phyloP scores from a whole-genome alignment of 2,329 filamentous ascomycete species.

The Myriosclerotinia duriaeana region DNA sequence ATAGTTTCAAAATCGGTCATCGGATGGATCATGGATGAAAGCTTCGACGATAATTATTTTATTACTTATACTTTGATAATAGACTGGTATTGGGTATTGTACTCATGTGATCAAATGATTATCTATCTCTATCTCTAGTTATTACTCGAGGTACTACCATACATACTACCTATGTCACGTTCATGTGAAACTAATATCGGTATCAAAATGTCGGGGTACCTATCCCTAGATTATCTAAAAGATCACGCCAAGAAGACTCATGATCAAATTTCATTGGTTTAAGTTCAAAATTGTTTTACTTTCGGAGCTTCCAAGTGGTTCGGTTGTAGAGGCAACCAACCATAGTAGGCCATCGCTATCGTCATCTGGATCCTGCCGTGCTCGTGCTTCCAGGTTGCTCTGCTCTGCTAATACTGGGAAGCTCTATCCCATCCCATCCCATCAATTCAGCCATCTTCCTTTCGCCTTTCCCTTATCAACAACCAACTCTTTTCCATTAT shows the following conservation, averaged over 20 bases:
- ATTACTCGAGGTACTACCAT: too few relatives aligned
- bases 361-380: constrained; percentile 21
- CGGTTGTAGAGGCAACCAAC: constrained; percentile 15
- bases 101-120: too few relatives aligned
- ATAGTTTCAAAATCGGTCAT: too few relatives aligned
- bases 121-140: too few relatives aligned
- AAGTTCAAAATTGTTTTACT: background rate
- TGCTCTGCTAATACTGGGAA: constrained; percentile 13
- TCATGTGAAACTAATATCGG: too few relatives aligned
- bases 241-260: background rate
- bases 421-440: constrained; percentile 2
- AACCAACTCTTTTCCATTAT: constrained; percentile 28
- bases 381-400: background rate
- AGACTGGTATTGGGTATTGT: too few relatives aligned
- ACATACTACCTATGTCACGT: too few relatives aligned
- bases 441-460: constrained; percentile 20
- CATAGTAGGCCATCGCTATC: constrained; percentile 17
- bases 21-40: too few relatives aligned
- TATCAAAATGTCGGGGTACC: constrained; percentile 17
- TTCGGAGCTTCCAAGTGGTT: constrained; percentile 7
- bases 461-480: constrained; percentile 18
- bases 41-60: too few relatives aligned
- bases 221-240: background rate
- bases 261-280: constrained; percentile 14
- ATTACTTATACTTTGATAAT: too few relatives aligned